phyloP scores from a whole-genome alignment of 352 stramenopile genomes.

The Pelagophyceae sp. region DNA sequence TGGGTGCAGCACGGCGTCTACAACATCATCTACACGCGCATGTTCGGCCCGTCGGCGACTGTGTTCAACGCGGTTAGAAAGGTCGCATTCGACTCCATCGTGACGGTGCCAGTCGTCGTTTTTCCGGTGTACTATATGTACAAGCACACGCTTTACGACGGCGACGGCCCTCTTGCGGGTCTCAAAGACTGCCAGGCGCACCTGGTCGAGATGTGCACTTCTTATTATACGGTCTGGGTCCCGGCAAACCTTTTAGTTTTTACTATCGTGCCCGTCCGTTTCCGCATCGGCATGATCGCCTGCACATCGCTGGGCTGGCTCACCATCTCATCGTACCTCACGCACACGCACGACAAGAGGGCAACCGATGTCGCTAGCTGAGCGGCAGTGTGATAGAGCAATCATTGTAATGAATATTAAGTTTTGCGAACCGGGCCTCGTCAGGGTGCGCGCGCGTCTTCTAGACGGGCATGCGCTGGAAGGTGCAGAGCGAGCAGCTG shows the following conservation, averaged over 20 bases:
- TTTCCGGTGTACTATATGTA: constrained; percentile 15
- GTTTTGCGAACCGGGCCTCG: no score
- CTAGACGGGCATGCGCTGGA: not conserved
- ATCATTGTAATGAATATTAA: no score
- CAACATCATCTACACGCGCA: not conserved
- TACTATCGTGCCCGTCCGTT: constrained; percentile 7
- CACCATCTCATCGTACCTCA: not conserved
- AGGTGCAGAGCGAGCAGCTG: not conserved
- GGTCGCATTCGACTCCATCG: not conserved
- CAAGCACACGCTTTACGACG: constrained; percentile 4
- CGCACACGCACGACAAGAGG: not conserved
- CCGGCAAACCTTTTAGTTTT: not conserved
- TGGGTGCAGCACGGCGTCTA: constrained; percentile 8
- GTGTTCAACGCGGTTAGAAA: not conserved
- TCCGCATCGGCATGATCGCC: constrained; percentile 16
- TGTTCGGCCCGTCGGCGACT: not conserved
- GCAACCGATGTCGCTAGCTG: no score
- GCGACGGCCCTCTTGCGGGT: not conserved
- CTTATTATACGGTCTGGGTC: constrained; percentile 17
- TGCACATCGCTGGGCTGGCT: constrained; percentile 9
- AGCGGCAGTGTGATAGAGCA: no score
- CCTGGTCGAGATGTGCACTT: not conserved
- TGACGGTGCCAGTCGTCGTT: not conserved
- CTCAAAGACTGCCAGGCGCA: not conserved
- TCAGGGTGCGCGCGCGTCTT: not conserved